A percentile compares a stretch with the other conserved stretches of the same genome.
Conservation (phyloP, 768 basidiomycete species). For the Arthromyces matolae region DNA sequence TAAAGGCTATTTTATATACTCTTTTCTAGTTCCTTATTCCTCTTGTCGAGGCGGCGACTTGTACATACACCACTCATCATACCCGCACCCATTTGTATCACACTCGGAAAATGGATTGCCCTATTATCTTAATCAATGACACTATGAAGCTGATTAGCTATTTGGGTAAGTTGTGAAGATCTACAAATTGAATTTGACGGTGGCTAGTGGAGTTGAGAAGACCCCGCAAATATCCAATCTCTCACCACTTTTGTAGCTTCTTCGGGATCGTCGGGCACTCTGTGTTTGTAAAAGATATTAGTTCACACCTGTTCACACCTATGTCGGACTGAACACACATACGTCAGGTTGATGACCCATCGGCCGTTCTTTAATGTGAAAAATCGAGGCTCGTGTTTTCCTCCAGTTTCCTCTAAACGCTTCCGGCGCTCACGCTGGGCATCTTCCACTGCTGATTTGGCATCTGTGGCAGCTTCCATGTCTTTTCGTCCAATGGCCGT, state of each 20-base stretch:
- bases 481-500: slow-evolving; percentile 81
- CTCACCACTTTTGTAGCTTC: slow-evolving; percentile 64
- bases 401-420: slow-evolving; percentile 69
- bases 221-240: slow-evolving; percentile 85
- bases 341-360: slow-evolving; percentile 82
- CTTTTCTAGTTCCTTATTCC: background rate
- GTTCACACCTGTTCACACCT: background rate
- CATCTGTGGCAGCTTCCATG: slow-evolving; percentile 91
- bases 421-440: slow-evolving; percentile 80
- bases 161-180: too few species aligned
- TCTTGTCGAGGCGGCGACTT: background rate
- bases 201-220: slow-evolving; percentile 10
- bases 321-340: slow-evolving; percentile 25
- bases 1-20: background rate
- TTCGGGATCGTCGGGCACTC: slow-evolving; percentile 67
- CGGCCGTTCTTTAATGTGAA: slow-evolving; percentile 74
- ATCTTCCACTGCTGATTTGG: slow-evolving; percentile 89
- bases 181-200: background rate
- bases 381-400: slow-evolving; percentile 69
- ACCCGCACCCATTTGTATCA: background rate
- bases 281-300: slow-evolving; percentile 23
- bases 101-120: slow-evolving; percentile 3
- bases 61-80: slow-evolving; percentile 1
- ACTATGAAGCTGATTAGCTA: background rate
- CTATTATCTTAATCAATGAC: background rate